A percentile compares a stretch with the other conserved stretches of the same genome.
These are phyloP conservation scores for Boletus reticulatus DNA, from an alignment of 768 basidiomycete genomes.

Conservation along the genomic window DNA sequence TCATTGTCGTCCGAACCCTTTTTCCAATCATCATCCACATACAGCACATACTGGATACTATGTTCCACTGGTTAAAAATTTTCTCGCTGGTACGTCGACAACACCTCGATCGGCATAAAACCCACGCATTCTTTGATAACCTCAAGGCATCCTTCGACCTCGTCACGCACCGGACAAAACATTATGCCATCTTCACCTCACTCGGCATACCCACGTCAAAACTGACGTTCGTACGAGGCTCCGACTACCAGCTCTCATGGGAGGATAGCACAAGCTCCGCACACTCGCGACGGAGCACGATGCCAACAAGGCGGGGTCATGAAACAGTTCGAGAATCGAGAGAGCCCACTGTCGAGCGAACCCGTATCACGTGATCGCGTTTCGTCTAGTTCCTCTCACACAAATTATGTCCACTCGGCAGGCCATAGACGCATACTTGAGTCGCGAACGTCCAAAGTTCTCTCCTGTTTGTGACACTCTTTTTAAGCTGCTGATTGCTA, in stretches of 20 bases:
- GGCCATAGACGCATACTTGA: too few relatives aligned
- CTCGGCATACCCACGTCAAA: slow-evolving; percentile 88
- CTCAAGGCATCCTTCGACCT: slow-evolving; percentile 93
- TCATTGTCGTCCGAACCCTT: neutral
- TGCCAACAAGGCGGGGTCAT: too few relatives aligned
- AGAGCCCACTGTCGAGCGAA: too few relatives aligned
- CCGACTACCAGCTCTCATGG: slow-evolving; percentile 85
- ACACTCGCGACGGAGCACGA: too few relatives aligned
- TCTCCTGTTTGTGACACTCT: too few relatives aligned
- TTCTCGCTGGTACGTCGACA: slow-evolving; percentile 64
- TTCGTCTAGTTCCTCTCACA: slow-evolving; percentile 45
- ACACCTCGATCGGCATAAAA: neutral
- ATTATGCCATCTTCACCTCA: slow-evolving; percentile 89
- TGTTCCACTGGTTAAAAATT: slow-evolving; percentile 80
- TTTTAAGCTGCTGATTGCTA: too few relatives aligned
- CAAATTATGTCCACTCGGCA: slow-evolving; percentile 31
- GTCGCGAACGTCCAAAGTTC: too few relatives aligned
- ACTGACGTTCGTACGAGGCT: too few relatives aligned
- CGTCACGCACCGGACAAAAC: slow-evolving; percentile 82
- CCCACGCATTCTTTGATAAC: slow-evolving; percentile 97
- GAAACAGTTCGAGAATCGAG: too few relatives aligned
- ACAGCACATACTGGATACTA: slow-evolving; percentile 97
- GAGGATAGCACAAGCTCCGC: slow-evolving; percentile 96
- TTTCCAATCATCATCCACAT: neutral
- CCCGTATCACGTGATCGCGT: too few relatives aligned